These are phyloP conservation scores for Tolypocladium nubicola DNA, from an alignment of 2,329 filamentous ascomycete species.

Conservation along the genomic window DNA sequence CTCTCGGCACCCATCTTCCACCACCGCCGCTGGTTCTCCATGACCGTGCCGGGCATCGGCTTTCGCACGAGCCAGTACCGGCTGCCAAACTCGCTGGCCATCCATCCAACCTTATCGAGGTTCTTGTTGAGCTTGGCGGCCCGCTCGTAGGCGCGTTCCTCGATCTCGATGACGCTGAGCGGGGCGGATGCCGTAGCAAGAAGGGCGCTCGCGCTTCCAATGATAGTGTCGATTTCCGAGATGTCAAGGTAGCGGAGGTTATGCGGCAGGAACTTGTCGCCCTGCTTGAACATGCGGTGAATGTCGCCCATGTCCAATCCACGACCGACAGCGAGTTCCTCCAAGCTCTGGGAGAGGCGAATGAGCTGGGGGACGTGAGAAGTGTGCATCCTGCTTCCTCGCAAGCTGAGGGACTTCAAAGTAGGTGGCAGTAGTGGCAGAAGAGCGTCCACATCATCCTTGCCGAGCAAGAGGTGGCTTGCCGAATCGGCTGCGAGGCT, in stretches of 20 bases:
- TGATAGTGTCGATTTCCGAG: slow-evolving; percentile 49
- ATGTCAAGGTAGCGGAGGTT: slow-evolving; percentile 67
- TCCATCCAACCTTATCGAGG: slow-evolving; percentile 57
- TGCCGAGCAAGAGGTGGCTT: slow-evolving; percentile 60
- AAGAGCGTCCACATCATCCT: slow-evolving; percentile 52
- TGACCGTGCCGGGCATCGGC: slow-evolving; percentile 22
- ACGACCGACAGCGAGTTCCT: slow-evolving; percentile 66
- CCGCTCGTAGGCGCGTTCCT: slow-evolving; percentile 55
- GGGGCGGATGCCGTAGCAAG: slow-evolving; percentile 52
- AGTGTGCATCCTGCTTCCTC: slow-evolving; percentile 59
- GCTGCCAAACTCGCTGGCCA: slow-evolving; percentile 56
- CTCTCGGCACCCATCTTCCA: slow-evolving; percentile 82
- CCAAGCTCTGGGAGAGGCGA: slow-evolving; percentile 55
- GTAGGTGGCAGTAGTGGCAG: slow-evolving; percentile 55
- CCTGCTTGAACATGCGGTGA: slow-evolving; percentile 49
- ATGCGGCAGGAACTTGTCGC: slow-evolving; percentile 35
- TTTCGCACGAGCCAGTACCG: slow-evolving; percentile 57
- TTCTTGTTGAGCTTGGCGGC: slow-evolving; percentile 52
- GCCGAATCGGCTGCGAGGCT: slow-evolving; percentile 64
- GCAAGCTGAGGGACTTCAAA: slow-evolving; percentile 64
- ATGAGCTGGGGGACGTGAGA: slow-evolving; percentile 54
- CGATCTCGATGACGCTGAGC: slow-evolving; percentile 66
- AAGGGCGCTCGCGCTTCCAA: slow-evolving; percentile 48
- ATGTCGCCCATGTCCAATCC: slow-evolving; percentile 56
- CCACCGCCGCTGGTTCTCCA: slow-evolving; percentile 40